Evolutionary conservation across 306 rosid species (phyloP).

Genomic region (Vigna reflexopilosa): DNA sequence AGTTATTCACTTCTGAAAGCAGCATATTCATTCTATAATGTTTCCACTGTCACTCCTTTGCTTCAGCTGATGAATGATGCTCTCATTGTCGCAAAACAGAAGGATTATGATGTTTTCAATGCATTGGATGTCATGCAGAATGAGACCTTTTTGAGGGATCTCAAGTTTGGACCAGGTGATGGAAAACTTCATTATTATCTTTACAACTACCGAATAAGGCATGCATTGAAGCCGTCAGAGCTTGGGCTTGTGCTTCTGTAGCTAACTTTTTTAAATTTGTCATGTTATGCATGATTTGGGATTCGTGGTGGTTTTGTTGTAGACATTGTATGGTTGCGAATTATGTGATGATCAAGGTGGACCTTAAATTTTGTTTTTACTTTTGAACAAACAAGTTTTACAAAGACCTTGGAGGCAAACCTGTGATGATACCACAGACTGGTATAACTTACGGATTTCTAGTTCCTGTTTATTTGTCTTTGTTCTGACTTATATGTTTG

Average conservation of each 20-base stretch:
- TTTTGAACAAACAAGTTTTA: slow-evolving; percentile 22
- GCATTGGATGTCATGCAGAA: slow-evolving; percentile 79
- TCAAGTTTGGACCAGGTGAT: slow-evolving; percentile 75
- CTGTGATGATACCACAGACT: slow-evolving; percentile 22
- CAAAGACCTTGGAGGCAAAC: slow-evolving; percentile 13
- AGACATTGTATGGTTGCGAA: slow-evolving; percentile 43
- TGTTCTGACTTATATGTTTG: slow-evolving; percentile 8
- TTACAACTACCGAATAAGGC: slow-evolving; percentile 60
- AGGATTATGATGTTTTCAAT: slow-evolving; percentile 68
- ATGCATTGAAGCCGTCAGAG: slow-evolving; percentile 62
- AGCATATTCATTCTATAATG: slow-evolving; percentile 71
- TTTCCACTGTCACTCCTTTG: slow-evolving; percentile 60
- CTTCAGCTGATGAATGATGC: slow-evolving; percentile 76
- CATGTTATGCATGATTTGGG: slow-evolving; percentile 31
- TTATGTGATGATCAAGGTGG: slow-evolving; percentile 38
- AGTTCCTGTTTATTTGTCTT: slow-evolving; percentile 19
- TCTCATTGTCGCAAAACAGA: slow-evolving; percentile 62
- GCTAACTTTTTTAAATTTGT: slow-evolving; percentile 36
- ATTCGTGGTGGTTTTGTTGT: slow-evolving; percentile 38
- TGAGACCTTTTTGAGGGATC: slow-evolving; percentile 66
- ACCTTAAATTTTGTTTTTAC: slow-evolving; percentile 41
- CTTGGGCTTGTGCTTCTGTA: slow-evolving; percentile 78
- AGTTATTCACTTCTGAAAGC: slow-evolving; percentile 61
- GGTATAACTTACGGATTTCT: slow-evolving; percentile 27
- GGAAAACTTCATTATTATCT: slow-evolving; percentile 78